phyloP scores from a whole-genome alignment of 2,329 filamentous ascomycete species.

The Bipolaris gigantea region DNA sequence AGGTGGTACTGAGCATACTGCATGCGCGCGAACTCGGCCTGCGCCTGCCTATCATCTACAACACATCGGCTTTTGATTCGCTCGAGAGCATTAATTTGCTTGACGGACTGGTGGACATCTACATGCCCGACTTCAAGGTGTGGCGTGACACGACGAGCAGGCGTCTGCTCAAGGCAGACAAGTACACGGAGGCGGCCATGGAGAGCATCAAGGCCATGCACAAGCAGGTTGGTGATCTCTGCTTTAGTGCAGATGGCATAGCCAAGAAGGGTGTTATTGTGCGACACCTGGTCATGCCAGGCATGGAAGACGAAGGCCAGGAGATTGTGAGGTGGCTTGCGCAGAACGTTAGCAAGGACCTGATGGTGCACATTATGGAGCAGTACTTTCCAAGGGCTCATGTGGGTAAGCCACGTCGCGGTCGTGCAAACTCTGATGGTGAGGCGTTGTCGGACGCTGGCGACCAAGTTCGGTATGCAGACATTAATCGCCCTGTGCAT shows the following conservation, averaged over 20 bases:
- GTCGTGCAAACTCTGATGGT: slow-evolving; percentile 32
- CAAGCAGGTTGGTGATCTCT: slow-evolving; percentile 77
- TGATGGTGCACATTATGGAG: slow-evolving; percentile 87
- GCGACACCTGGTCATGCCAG: slow-evolving; percentile 83
- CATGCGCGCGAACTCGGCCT: slow-evolving; percentile 71
- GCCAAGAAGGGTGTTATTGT: slow-evolving; percentile 77
- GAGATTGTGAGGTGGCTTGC: slow-evolving; percentile 78
- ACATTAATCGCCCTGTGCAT: slow-evolving; percentile 74
- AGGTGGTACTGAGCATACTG: slow-evolving; percentile 76
- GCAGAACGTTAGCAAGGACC: slow-evolving; percentile 69
- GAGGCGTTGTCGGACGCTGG: slow-evolving; percentile 35
- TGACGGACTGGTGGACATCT: slow-evolving; percentile 81
- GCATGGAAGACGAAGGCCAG: slow-evolving; percentile 70
- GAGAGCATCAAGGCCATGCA: slow-evolving; percentile 83
- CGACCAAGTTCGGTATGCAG: slow-evolving; percentile 65
- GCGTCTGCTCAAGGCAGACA: slow-evolving; percentile 74
- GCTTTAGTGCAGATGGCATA: slow-evolving; percentile 78
- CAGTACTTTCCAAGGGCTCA: slow-evolving; percentile 81
- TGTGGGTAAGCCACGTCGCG: slow-evolving; percentile 67
- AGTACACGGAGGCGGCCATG: slow-evolving; percentile 71
- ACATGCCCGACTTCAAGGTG: slow-evolving; percentile 86
- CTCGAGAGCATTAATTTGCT: slow-evolving; percentile 70
- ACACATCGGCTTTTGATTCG: slow-evolving; percentile 80
- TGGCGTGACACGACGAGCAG: slow-evolving; percentile 69
- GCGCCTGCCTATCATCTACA: slow-evolving; percentile 76